phyloP scores from a whole-genome alignment of 495 filamentous ascomycete genomes.

The Polyplosphaeria fusca region DNA sequence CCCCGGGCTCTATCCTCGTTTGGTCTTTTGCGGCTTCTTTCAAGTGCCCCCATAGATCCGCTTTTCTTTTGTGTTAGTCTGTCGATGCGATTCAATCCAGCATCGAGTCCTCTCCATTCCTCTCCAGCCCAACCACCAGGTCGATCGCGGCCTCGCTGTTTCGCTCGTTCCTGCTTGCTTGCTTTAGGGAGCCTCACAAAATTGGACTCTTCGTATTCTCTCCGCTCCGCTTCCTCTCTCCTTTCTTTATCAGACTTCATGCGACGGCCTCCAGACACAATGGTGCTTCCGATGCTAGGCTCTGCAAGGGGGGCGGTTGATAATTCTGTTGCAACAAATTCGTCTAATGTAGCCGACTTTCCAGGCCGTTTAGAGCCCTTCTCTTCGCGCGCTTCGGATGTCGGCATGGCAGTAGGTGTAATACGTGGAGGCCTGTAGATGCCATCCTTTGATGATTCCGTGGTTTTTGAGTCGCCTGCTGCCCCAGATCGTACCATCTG shows the following conservation, averaged over 20 bases:
- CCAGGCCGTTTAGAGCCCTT: slow-evolving; percentile 46
- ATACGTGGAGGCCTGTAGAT: slow-evolving; percentile 85
- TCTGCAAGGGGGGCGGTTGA: slow-evolving; percentile 71
- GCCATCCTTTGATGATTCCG: slow-evolving; percentile 44
- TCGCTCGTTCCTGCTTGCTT: slow-evolving; percentile 69
- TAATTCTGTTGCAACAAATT: slow-evolving; percentile 78
- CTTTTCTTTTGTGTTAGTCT: slow-evolving; percentile 62
- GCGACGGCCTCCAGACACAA: slow-evolving; percentile 66
- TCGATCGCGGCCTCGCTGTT: slow-evolving; percentile 50
- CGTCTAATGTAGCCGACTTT: slow-evolving; percentile 76
- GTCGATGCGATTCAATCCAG: slow-evolving; percentile 74
- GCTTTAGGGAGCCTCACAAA: slow-evolving; percentile 77
- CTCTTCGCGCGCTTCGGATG: slow-evolving; percentile 53
- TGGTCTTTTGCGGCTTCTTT: slow-evolving; percentile 76
- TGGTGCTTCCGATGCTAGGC: slow-evolving; percentile 81
- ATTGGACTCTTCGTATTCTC: slow-evolving; percentile 81
- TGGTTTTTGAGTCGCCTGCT: slow-evolving; percentile 29
- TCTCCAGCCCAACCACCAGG: slow-evolving; percentile 72
- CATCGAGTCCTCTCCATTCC: slow-evolving; percentile 74
- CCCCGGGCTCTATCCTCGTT: slow-evolving; percentile 58
- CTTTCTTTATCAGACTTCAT: slow-evolving; percentile 68
- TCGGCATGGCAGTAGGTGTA: slow-evolving; percentile 65
- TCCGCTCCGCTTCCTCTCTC: slow-evolving; percentile 66
- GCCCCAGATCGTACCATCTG: slow-evolving; percentile 50
- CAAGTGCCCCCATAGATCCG: slow-evolving; percentile 59